Evolutionary conservation across 1,284 basidiomycete genomes (phyloP), one percentile per base, ranked within the genome.

Genomic region (Schizophyllum amplum): DNA sequence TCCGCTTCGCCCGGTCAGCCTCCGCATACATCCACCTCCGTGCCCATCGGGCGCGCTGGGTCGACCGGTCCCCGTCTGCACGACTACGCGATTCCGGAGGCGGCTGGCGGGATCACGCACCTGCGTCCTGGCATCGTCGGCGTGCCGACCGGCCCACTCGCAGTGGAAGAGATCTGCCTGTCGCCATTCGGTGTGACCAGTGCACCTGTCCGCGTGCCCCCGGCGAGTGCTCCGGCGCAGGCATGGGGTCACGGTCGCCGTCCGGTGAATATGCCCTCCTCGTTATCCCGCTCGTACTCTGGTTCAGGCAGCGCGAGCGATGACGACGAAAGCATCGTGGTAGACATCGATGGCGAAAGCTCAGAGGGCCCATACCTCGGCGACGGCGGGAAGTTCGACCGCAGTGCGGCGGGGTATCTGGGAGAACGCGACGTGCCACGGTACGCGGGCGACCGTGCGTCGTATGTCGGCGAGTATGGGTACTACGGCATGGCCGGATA

Each of bases 11-110:
- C 48, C 21, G 15, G 15, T 9, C 21, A 50, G 15, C 13, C 1
- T 64, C 71, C 2, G 74, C 74, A 11, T 71, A 71, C 63, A 27
- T 75, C 73, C 4, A 74, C 74, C 5, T 73, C 73, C 2, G 63
- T 64, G 47, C n/a, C 20, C 22, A 59, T 47, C 53, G 62, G 59
- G 50, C 69, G 71, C 23, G 66, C 75, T 2, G 67, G 69, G 0
- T 76, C 75, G 15, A 67, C 71, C 17, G 82, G 82, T 1, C 84
- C 86, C 3, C 76, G 82, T 46, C 69, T 88, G 66, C 83, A 87
- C 61, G 81, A 87, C 66, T 87, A 85, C 74, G 77, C 27, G 64
- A 66, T 54, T 62, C 67, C 21, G 65, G 70, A 7, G 64, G 69
- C 57, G 68, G 67, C 69, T 11, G 70, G 72, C 53, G 72, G 72